Percentiles rank a stretch among this genome's conserved stretches.
Evolutionary conservation across 2,329 filamentous ascomycete genomes (phyloP).

Genomic region (Aspergillus sp.): DNA sequence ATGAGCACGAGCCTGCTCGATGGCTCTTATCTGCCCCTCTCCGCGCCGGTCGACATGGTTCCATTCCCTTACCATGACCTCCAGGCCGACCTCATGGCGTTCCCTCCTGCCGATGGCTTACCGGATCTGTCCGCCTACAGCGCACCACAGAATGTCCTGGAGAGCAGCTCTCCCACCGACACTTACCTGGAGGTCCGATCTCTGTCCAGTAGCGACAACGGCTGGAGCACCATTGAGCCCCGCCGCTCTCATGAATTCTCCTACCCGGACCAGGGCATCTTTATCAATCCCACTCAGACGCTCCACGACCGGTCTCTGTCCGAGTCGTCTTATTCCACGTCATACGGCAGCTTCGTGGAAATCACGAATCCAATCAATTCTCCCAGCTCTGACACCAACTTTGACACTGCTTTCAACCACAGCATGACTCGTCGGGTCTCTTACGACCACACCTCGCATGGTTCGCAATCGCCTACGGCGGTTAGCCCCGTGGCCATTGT

Average conservation of each 20-base stretch:
- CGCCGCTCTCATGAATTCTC: conserved; percentile 71
- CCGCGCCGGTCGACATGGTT: conserved; percentile 65
- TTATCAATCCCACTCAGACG: conserved; percentile 91
- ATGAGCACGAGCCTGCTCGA: conserved; percentile 65
- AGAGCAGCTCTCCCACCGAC: conserved; percentile 69
- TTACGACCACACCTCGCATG: conserved; percentile 46
- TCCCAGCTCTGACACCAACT: conserved; percentile 74
- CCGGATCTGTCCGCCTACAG: conserved; percentile 44
- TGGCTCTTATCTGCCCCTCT: conserved; percentile 57
- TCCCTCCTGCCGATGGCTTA: conserved; percentile 49
- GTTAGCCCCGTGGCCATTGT: conserved; percentile 70
- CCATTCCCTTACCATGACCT: conserved; percentile 78
- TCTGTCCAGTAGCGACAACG: conserved; percentile 79
- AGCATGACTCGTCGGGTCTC: conserved; percentile 41
- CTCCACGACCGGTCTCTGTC: conserved; percentile 85
- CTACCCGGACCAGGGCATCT: conserved; percentile 62
- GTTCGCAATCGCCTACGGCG: conserved; percentile 47
- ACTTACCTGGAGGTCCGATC: conserved; percentile 86
- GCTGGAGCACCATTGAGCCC: conserved; percentile 80
- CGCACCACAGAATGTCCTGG: conserved; percentile 44
- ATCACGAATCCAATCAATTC: conserved; percentile 80
- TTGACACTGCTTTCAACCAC: conserved; percentile 56
- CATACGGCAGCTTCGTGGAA: conserved; percentile 79
- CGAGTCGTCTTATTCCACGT: conserved; percentile 76
- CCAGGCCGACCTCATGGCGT: conserved; percentile 65